Base-by-base conservation (phyloP, 1,284 basidiomycete species). In the Taiwanofungus camphoratus region DNA sequence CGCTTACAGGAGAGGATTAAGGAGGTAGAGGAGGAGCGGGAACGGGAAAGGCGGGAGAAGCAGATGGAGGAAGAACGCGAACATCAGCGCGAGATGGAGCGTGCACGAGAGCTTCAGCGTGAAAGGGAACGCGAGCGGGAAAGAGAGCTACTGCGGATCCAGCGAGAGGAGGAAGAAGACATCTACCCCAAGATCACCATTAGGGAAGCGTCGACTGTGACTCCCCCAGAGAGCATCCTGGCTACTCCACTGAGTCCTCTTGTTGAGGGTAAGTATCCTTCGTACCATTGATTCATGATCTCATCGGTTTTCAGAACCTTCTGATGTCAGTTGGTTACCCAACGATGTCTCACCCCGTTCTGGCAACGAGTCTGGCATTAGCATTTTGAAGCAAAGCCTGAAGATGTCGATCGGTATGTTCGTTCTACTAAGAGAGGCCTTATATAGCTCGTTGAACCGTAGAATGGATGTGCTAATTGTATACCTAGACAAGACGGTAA, bases 331-430 rank as follows among this genome's bases (percentile, higher is more conserved):
- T 6, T 51, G 46, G 32, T 49, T 44, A 16, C 45, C 48, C 9
- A 35, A 48, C n/a, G 54, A 53, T 33, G 38, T 37, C 9, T 48
- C 50, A 20, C n/a, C 52, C 31, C 43, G 49, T 19, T 50, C 53
- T n/a, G 50, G 41, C 11, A 60, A 62, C 41, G 64, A 64, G 43
- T 61, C 62, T 1, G 52, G 59, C 5, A 50, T 69, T 26, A 65
- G 58, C 37, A 45, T 64, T 9, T 62, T 87, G 53, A 85, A 74
- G 59, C 82, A 86, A 49, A 77, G 75, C 44, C 69, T 88, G 49
- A 83, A 75, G 58, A 68, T 73, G 49, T 87, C 84, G 2, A 76
- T 88, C 48, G 83, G 85, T 85, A 52, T 30, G 70, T 56, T 9
- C 21, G 11, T n/a, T n/a, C n/a, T n/a, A n/a, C n/a, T n/a, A n/a